These are phyloP conservation scores for Neophaeococcomyces aloes DNA, from an alignment of 2,329 filamentous ascomycete species.

Conservation along the genomic window DNA sequence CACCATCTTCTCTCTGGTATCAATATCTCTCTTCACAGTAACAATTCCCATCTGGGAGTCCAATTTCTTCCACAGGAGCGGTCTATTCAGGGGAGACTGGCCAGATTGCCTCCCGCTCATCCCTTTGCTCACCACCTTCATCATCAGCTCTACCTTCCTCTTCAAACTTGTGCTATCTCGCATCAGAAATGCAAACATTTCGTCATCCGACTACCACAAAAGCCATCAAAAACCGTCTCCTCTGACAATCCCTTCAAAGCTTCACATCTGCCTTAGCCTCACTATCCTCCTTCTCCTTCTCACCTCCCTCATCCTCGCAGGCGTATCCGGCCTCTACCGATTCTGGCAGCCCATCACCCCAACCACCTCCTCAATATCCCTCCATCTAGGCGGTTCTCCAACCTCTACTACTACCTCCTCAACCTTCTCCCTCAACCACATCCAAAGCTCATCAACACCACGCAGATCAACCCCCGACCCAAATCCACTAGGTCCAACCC, in stretches of 20 bases:
- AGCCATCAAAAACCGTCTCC: not conserved
- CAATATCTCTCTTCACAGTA: slow-evolving; percentile 23
- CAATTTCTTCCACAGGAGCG: slow-evolving; percentile 23
- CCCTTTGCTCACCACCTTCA: slow-evolving; percentile 19
- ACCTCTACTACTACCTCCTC: not conserved
- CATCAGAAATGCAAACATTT: not conserved
- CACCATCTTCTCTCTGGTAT: slow-evolving; percentile 21
- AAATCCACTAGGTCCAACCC: not conserved
- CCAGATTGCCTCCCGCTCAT: slow-evolving; percentile 25
- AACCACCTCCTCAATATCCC: slow-evolving; percentile 13
- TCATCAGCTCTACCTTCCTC: slow-evolving; percentile 12
- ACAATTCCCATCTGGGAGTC: slow-evolving; percentile 23
- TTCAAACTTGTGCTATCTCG: slow-evolving; percentile 4
- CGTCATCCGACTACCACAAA: slow-evolving; percentile 4
- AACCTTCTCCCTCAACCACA: not conserved
- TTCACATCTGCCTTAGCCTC: slow-evolving; percentile 11
- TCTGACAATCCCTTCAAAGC: slow-evolving; percentile 7
- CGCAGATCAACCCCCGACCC: slow-evolving; percentile 3
- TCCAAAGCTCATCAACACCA: too few relatives aligned
- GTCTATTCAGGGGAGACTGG: slow-evolving; percentile 23
- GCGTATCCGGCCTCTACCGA: slow-evolving; percentile 24
- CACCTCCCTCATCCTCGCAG: slow-evolving; percentile 23
- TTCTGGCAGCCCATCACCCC: slow-evolving; percentile 22
- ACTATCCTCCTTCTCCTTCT: slow-evolving; percentile 19
- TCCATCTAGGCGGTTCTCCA: slow-evolving; percentile 1